Evolutionary conservation across 495 filamentous ascomycete genomes (phyloP).

Genomic region (Penicillium cosmopolitanum): DNA sequence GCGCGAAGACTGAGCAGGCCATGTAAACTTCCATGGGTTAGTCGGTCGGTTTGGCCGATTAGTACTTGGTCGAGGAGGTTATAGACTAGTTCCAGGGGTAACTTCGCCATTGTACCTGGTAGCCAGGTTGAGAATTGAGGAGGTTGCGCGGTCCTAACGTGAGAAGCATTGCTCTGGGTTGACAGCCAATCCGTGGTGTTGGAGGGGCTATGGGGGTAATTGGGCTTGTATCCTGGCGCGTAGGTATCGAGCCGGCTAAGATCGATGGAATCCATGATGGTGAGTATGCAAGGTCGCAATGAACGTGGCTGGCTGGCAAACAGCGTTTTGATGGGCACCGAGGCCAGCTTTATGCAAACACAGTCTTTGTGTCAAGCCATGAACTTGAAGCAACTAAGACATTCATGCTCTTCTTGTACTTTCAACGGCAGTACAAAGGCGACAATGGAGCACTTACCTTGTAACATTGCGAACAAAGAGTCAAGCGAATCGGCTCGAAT

Average conservation of each 20-base stretch:
- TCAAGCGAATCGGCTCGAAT: neutral
- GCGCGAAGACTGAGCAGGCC: slow-evolving; percentile 2
- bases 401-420: neutral
- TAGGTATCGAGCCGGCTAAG: too few relatives aligned
- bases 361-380: neutral
- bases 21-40: slow-evolving; percentile 14
- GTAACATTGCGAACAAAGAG: neutral
- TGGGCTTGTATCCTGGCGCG: too few relatives aligned
- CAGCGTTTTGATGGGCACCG: neutral
- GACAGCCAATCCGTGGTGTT: neutral
- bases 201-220: neutral
- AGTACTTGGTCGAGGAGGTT: slow-evolving; percentile 14
- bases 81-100: slow-evolving; percentile 16
- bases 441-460: neutral
- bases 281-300: neutral
- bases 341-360: neutral
- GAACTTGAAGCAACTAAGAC: neutral
- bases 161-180: too few relatives aligned
- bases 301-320: neutral
- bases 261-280: neutral
- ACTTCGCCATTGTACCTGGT: neutral
- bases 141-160: too few relatives aligned
- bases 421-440: neutral
- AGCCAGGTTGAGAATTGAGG: neutral
- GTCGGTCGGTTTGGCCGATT: neutral